Evolutionary conservation across 352 stramenopile genomes (phyloP), one percentile per base, ranked within the genome.

Genomic region (Elongisporangium senticosum): DNA sequence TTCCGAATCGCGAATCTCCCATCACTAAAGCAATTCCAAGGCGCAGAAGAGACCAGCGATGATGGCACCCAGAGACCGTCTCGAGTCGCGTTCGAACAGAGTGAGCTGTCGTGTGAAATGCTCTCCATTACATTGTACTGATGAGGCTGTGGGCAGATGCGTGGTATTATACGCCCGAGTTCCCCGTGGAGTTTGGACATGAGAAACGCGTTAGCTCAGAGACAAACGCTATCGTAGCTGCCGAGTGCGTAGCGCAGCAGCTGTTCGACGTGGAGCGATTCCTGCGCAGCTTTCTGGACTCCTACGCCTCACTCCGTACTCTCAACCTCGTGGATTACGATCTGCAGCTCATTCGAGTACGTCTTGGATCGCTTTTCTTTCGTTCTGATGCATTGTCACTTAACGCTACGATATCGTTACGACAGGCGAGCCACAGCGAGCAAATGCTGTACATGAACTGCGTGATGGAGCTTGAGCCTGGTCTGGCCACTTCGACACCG

Each of bases 261-360:
- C 53, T 73, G 37, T 83, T 90, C 49, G 75, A 89, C 52, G 69
- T 77, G 14, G 81, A 90, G 58, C 52, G 60, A 8, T 88, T 89
- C 55, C 49, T 90, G 8, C 68, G 67, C 3, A 39, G 56, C 4
- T 82, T 89, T 57, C 55, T 90, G 23, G 61, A 67, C 51, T 68
- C 57, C 7, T 86, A 86, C 37, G 62, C 64, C 22, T 58, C 67
- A 0, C 69, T 87, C 47, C 65, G 63, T 39, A 51, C 61, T 6
- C 68, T 69, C 51, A 66, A 81, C 43, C 61, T 90, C 22, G 68
- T 86, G 7, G 77, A 89, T 65, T 90, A 90, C 58, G 78, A 87
- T 48, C 43, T 88, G 3, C 67, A 64, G 11, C 64, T 87, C 47
- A 67, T 86, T 63, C 68, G 62, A 47, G 80, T 88, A 67, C 49